Evolutionary conservation across 1,139 yeast genomes (phyloP), one percentile per base, ranked within the genome.

Genomic region (Kurtzmaniella natalensis): DNA sequence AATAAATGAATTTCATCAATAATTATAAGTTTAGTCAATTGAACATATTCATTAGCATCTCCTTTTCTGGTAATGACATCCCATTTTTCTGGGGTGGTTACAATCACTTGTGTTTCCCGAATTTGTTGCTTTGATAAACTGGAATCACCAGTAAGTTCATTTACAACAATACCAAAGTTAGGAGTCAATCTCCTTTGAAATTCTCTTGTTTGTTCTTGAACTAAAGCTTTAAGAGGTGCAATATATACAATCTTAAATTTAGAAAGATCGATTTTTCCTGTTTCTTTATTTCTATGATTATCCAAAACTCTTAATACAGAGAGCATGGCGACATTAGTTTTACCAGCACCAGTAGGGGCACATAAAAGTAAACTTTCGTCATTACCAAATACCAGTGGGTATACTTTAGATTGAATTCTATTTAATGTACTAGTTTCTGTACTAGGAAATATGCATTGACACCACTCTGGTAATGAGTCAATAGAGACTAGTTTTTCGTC

Each of bases 341-440:
- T 92, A 63, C 98, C 98, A 3, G 96, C 96, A 60, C 98, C 98
- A 0, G 98, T 92, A 3, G 98, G 98, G 0, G 98, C 97, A 71
- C 97, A 89, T 45, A 92, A 64, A 15, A 92, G 63, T 32, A 92
- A 54, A 46, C 89, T 92, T 13, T 73, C 73, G 48, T 85, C 94
- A 1, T 74, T 59, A 7, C 71, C 56, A 47, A 89, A 86, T 0
- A 95, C 96, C 24, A 64, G 57, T 1, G 95, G 94, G 45, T 63
- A 87, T 0, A 89, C 88, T 43, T 74, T 76, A 2, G 95, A 84
- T 57, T 94, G 99, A 16, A 92, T 77, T 32, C 85, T 64, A 53
- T 94, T 94, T 44, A 94, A 71, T 1, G 81, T 63, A 2, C 71
- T 50, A 0, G 88, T 79, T 51, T 84, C 89, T 3, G 63, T 59